Conservation (phyloP, 352 stramenopile genomes). For the Globisporangium paroecandrum region DNA sequence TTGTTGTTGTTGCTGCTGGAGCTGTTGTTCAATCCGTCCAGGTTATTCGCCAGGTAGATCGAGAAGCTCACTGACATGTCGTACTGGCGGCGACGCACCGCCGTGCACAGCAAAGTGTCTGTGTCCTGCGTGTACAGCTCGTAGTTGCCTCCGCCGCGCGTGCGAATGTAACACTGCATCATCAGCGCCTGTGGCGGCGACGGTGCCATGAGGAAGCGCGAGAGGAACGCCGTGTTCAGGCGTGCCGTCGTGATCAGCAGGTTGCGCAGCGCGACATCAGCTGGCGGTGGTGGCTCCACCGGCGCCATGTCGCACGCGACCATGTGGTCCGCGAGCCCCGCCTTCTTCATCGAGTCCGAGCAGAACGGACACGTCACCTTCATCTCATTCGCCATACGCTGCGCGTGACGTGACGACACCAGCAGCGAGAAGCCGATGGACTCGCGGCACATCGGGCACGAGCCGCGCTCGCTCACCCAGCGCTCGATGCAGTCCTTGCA, state of each 20-base stretch:
- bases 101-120: conserved; percentile 71
- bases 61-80: conserved; percentile 87
- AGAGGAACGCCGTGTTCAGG: conserved; percentile 48
- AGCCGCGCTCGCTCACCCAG: conserved; percentile 77
- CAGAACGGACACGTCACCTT: conserved; percentile 71
- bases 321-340: conserved; percentile 59
- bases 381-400: conserved; percentile 87
- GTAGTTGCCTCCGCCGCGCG: conserved; percentile 75
- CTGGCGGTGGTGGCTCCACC: conserved; percentile 67
- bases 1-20: conserved; percentile 19
- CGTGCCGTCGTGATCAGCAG: conserved; percentile 56
- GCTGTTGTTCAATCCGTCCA: conserved; percentile 26
- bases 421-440: conserved; percentile 67
- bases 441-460: conserved; percentile 81
- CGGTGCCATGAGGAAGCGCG: conserved; percentile 55
- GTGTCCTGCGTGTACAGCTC: conserved; percentile 84
- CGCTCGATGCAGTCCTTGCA: conserved; percentile 82
- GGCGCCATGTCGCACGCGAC: conserved; percentile 59
- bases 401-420: conserved; percentile 58
- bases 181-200: conserved; percentile 60
- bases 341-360: conserved; percentile 71
- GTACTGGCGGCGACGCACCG: conserved; percentile 76
- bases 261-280: conserved; percentile 62
- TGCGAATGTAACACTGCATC: conserved; percentile 88
- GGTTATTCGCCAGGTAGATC: conserved; percentile 62